A percentile compares a stretch with the other conserved stretches of the same genome.
These are phyloP conservation scores for Arxiozyma bovina DNA, from an alignment of 1,139 yeast species.

Conservation along the genomic window DNA sequence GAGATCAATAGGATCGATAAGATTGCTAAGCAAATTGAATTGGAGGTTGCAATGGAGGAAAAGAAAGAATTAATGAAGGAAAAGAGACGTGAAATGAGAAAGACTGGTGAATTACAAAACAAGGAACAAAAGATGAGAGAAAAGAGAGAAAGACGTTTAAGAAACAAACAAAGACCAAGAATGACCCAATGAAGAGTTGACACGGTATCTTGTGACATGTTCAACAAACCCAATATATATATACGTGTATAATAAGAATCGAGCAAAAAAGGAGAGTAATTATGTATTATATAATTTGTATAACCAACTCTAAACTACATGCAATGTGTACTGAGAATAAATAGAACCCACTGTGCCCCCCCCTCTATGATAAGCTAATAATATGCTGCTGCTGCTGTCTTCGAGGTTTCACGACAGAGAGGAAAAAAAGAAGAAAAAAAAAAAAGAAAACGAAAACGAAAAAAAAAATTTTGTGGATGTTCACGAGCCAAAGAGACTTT, in stretches of 20 bases:
- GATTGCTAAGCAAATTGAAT: slow-evolving; percentile 45
- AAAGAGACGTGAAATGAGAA: slow-evolving; percentile 36
- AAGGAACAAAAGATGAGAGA: slow-evolving; percentile 62
- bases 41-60: slow-evolving; percentile 61
- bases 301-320: not conserved
- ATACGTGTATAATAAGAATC: not conserved
- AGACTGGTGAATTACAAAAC: slow-evolving; percentile 65
- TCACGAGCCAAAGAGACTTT: no score
- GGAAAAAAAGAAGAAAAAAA: no score
- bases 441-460: no score
- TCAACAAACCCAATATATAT: no score
- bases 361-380: no score
- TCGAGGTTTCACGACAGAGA: no score
- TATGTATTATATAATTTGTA: no score
- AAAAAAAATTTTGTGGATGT: no score
- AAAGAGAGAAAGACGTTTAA: slow-evolving; percentile 45
- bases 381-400: no score
- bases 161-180: slow-evolving; percentile 37
- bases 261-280: not conserved
- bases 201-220: no score
- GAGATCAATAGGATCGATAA: slow-evolving; percentile 49
- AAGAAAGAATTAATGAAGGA: slow-evolving; percentile 53
- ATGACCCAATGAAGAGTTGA: slow-evolving; percentile 5
- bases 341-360: no score
- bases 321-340: no score